Evolutionary conservation across 495 filamentous ascomycete species (phyloP).

Genomic region (Staphylotrichum tortipilum): DNA sequence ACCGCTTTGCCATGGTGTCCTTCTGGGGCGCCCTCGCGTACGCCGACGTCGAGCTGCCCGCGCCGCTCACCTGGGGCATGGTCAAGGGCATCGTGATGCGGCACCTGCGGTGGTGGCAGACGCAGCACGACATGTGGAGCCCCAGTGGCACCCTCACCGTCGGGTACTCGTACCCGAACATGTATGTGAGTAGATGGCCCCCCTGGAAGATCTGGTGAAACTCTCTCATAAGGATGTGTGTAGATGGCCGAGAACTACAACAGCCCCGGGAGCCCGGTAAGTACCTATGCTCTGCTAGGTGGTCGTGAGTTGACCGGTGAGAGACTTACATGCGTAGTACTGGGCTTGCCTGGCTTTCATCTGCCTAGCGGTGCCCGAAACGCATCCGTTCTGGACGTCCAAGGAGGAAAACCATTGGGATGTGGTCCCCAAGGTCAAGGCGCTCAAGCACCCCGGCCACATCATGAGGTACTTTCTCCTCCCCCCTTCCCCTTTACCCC

Average conservation of each 20-base stretch:
- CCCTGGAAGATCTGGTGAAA: not conserved
- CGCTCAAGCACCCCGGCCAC: conserved; percentile 59
- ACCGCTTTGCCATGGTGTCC: conserved; percentile 72
- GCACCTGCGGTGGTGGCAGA: conserved; percentile 72
- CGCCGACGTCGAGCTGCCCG: conserved; percentile 61
- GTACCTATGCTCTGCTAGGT: too few species aligned
- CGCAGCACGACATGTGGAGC: conserved; percentile 62
- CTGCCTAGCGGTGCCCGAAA: conserved; percentile 54
- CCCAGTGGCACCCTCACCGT: conserved; percentile 64
- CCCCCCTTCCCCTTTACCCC: not conserved
- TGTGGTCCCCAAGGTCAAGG: conserved; percentile 44
- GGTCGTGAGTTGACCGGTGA: too few species aligned
- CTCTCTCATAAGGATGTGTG: not conserved
- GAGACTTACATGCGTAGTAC: conserved; percentile 42
- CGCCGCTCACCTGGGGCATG: conserved; percentile 64
- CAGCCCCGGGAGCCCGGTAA: conserved; percentile 50
- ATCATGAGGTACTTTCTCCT: conserved; percentile 45
- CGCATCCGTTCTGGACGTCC: conserved; percentile 68
- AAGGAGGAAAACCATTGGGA: conserved; percentile 52
- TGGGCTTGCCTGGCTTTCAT: conserved; percentile 75
- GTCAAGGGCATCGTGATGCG: conserved; percentile 67
- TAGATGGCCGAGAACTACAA: conserved; percentile 70
- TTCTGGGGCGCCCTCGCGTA: conserved; percentile 75
- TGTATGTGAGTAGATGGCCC: conserved; percentile 44
- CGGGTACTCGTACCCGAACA: conserved; percentile 71